A percentile compares a stretch with the other conserved stretches of the same genome.
These are phyloP conservation scores for Fusarium bactridioides DNA, from an alignment of 2,329 filamentous ascomycete genomes.

Conservation along the genomic window DNA sequence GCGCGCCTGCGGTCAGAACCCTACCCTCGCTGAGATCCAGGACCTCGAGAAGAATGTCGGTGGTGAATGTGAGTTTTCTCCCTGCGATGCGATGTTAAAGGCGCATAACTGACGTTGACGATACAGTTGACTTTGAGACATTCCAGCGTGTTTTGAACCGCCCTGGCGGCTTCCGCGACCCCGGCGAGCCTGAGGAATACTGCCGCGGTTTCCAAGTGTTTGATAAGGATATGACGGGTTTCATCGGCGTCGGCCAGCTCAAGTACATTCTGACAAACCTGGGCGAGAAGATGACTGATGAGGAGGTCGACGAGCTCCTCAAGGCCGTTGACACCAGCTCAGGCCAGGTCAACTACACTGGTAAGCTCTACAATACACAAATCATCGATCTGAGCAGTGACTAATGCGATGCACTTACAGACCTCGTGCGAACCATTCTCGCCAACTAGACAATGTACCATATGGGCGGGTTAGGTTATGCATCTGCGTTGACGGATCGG, in stretches of 20 bases:
- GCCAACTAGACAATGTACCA: constrained; percentile 68
- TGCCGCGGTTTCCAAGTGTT: constrained; percentile 99
- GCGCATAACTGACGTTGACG: not conserved
- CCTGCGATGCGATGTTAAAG: not conserved
- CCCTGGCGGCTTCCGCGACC: constrained; percentile 96
- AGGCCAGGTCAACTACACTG: constrained; percentile 97
- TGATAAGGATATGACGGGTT: constrained; percentile 98
- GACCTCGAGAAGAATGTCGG: constrained; percentile 92
- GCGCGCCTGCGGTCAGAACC: constrained; percentile 97
- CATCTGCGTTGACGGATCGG: constrained; percentile 46
- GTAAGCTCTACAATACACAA: constrained; percentile 53
- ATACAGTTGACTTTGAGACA: constrained; percentile 92
- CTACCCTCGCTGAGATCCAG: constrained; percentile 89
- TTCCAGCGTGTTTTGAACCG: constrained; percentile 98
- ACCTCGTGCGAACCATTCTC: constrained; percentile 86
- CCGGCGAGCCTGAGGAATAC: constrained; percentile 97
- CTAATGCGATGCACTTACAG: constrained; percentile 50
- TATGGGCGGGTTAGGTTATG: constrained; percentile 39
- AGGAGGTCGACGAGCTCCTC: constrained; percentile 97
- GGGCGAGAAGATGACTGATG: constrained; percentile 99
- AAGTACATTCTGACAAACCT: constrained; percentile 98
- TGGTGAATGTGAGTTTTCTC: constrained; percentile 78
- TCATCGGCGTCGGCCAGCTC: constrained; percentile 96
- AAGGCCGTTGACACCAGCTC: constrained; percentile 97
- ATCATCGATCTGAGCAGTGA: not conserved